Base-by-base conservation (phyloP, 1,284 basidiomycete genomes). In the Trametes polyzona region DNA sequence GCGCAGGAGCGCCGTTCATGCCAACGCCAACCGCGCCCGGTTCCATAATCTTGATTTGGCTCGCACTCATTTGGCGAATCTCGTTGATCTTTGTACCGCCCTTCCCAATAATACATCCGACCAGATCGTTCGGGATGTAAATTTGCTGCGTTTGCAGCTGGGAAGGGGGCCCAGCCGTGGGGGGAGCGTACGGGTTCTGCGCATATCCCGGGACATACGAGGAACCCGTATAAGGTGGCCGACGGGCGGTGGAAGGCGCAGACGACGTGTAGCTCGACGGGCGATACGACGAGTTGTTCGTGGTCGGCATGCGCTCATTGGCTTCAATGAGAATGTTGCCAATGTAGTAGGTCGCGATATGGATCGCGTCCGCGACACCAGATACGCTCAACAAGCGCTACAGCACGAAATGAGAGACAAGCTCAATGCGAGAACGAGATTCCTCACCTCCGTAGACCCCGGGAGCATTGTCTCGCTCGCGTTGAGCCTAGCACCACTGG, bases 81-180 rank as follows among this genome's bases (percentile, higher is more conserved):
- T 99, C 97, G 71, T 99, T 99, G 79, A 99, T 99, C 78, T 99
- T 99, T 69, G 89, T 88, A 3, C 97, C 97, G 23, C 95, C 96
- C 74, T 98, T 99, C 50, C 97, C 97, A 67, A 99, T 99, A 74
- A 99, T 97, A 69, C 95, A 95, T 14, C 95, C 97, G 17, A 99
- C 97, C 14, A 99, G 82, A 66, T 97, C 93, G 71, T 98, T 98
- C 23, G 97, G 97, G 65, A 99, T 98, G 73, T 93, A 99, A 64
- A 99, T 98, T 73, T 98, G 95, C 72, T 99, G 96, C 3, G 95
- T 97, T 75, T 98, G 95, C 53, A 92, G 78, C 64, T 92, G 89
- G 49, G 79, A 77, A 1, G 78, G 71, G 12, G 80, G 52, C 4
- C 73, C 71, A 11, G 55, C 58, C 1, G 61, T 57, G 8, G 73